These are phyloP conservation scores for Trametes elegans DNA, from an alignment of 768 basidiomycete genomes.

Conservation along the genomic window DNA sequence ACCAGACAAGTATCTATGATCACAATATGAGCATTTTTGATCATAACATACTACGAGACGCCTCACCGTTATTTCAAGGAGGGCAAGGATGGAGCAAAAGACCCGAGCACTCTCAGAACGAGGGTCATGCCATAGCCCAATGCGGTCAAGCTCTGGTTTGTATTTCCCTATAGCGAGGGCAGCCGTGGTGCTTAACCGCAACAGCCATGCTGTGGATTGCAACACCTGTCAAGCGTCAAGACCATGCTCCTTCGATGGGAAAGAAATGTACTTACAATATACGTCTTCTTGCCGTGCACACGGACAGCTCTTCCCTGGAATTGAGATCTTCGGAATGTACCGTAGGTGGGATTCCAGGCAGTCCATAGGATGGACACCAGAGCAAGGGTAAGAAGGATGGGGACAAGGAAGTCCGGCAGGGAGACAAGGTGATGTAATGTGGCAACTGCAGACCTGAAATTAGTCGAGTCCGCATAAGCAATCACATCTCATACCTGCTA, in stretches of 20 bases:
- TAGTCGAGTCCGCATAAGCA: neutral
- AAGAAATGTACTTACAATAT: conserved; percentile 48
- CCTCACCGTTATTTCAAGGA: conserved; percentile 59
- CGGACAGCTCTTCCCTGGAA: conserved; percentile 72
- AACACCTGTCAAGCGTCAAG: conserved; percentile 41
- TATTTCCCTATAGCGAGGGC: conserved; percentile 44
- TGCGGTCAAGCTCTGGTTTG: conserved; percentile 38
- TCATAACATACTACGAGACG: neutral
- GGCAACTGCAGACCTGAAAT: conserved; percentile 5
- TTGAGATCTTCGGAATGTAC: conserved; percentile 53
- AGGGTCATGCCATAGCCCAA: conserved; percentile 37
- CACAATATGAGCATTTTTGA: neutral
- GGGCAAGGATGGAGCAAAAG: conserved; percentile 47
- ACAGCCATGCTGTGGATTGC: conserved; percentile 60
- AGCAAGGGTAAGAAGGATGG: conserved; percentile 44
- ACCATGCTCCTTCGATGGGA: neutral
- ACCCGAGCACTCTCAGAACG: conserved; percentile 35
- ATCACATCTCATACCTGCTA: conserved; percentile 15
- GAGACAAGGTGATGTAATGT: conserved; percentile 4
- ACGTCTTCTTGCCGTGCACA: conserved; percentile 57
- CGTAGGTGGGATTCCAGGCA: conserved; percentile 85
- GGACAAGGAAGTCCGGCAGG: conserved; percentile 3
- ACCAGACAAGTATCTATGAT: conserved; percentile 48
- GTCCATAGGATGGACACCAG: conserved; percentile 72
- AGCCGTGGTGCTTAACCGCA: conserved; percentile 49